Percentiles rank a stretch among this genome's conserved stretches.
These are phyloP conservation scores for Tetracladium setigerum DNA, from an alignment of 495 filamentous ascomycete genomes.

Conservation along the genomic window DNA sequence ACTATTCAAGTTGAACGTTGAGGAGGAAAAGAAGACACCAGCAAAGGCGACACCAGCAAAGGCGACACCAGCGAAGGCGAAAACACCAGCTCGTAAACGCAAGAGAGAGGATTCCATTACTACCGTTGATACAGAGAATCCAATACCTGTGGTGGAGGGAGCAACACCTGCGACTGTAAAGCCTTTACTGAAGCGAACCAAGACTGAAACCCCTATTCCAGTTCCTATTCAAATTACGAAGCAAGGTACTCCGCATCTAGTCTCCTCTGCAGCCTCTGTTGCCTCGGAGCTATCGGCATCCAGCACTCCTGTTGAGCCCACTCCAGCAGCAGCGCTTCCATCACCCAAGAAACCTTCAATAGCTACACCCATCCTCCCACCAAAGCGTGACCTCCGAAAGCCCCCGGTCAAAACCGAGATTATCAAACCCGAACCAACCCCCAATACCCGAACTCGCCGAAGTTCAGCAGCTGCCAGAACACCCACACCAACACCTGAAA, in stretches of 20 bases:
- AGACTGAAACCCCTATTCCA: slow-evolving; percentile 47
- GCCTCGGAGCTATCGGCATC: neutral
- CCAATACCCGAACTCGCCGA: slow-evolving; percentile 9
- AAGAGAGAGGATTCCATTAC: slow-evolving; percentile 39
- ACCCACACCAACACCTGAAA: slow-evolving; percentile 7
- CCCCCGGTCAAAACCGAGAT: slow-evolving; percentile 23
- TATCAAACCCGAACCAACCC: slow-evolving; percentile 19
- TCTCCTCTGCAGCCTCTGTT: neutral
- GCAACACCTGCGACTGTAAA: slow-evolving; percentile 18
- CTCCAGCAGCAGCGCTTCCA: slow-evolving; percentile 22
- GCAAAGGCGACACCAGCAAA: slow-evolving; percentile 11
- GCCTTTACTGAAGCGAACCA: slow-evolving; percentile 43
- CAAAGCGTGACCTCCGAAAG: slow-evolving; percentile 31
- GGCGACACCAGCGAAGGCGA: slow-evolving; percentile 6
- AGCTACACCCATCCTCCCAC: slow-evolving; percentile 42
- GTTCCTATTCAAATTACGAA: slow-evolving; percentile 25
- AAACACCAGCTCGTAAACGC: slow-evolving; percentile 36
- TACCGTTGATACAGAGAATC: slow-evolving; percentile 31
- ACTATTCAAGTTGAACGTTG: slow-evolving; percentile 26
- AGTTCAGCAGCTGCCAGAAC: slow-evolving; percentile 6
- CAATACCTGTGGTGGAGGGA: slow-evolving; percentile 26
- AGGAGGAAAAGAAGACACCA: slow-evolving; percentile 15
- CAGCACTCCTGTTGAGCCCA: slow-evolving; percentile 3
- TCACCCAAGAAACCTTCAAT: slow-evolving; percentile 39
- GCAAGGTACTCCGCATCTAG: slow-evolving; percentile 1